These are phyloP conservation scores for Hibiscus mutabilis DNA, from an alignment of 345 rosid species.

Conservation along the genomic window DNA sequence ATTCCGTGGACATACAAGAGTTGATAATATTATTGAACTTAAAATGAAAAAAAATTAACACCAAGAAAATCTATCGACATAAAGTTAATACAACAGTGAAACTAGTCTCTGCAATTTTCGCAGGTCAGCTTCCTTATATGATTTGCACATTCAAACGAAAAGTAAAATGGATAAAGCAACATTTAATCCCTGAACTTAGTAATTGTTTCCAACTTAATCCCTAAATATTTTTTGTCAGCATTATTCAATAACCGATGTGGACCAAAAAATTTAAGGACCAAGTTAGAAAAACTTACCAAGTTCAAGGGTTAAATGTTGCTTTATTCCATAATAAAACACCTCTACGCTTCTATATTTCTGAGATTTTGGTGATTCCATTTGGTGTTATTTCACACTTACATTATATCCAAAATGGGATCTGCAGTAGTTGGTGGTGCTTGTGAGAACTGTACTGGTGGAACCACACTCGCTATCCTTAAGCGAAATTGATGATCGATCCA, in stretches of 20 bases:
- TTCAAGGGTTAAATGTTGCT: background rate
- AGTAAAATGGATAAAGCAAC: background rate
- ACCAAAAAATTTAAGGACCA: background rate
- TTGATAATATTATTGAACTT: no score
- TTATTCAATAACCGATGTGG: no score
- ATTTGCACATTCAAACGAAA: slow-evolving; percentile 3
- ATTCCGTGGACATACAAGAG: no score
- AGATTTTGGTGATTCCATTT: background rate
- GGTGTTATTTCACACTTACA: slow-evolving; percentile 22
- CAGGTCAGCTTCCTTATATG: slow-evolving; percentile 8
- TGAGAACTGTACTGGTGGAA: slow-evolving; percentile 70
- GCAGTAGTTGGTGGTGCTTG: slow-evolving; percentile 60
- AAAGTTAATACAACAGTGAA: background rate
- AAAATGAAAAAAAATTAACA: slow-evolving; percentile 1
- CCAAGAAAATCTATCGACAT: slow-evolving; percentile 10
- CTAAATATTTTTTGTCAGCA: no score
- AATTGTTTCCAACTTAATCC: background rate
- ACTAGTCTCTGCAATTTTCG: background rate
- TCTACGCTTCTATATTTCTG: background rate
- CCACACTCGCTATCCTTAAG: slow-evolving; percentile 79
- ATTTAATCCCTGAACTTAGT: background rate
- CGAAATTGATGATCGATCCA: slow-evolving; percentile 65
- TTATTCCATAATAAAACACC: background rate
- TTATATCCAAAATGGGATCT: slow-evolving; percentile 43
- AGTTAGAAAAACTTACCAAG: background rate